Base-by-base conservation (phyloP, 805 yeast species). In the Ogataea glucozyma region DNA sequence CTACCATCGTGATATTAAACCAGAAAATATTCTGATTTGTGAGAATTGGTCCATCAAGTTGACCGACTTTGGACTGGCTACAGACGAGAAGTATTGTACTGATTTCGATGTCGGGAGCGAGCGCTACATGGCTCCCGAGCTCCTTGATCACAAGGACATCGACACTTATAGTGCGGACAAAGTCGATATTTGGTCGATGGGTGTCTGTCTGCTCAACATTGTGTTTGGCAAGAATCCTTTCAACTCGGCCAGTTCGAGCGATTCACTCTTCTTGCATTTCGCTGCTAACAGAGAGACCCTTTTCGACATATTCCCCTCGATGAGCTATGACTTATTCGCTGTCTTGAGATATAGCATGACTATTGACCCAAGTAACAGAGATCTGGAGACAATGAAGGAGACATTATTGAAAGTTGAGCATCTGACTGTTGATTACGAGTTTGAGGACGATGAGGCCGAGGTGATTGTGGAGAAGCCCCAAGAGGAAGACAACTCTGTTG, bases 91-190 rank as follows among this genome's bases (percentile, higher is more conserved):
- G 35, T 64, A 67, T 34, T 81, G 87, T 54, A 66, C 77, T 26
- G 89, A 88, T 57, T 85, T 88, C 61, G 95, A 87, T 48, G 85
- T 88, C 45, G 97, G 97, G 18, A 79, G 88, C 41, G 96, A 88
- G 65, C 73, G 95, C 48, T 89, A 89, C 64, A 89, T 89, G 97
- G 95, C 97, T 0, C 97, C 97, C 1, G 97, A 89, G 60, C 66
- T 88, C 44, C 83, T 88, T 58, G 95, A 88, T 41, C 58, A 61
- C 44, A 52, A 62, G 11, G 66, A 67, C 30, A 66, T 79, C 37
- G 78, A 76, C 26, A 69, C 73, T 31, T 90, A 89, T 61, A 85
- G 84, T 54, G 88, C 96, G 7, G 79, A 82, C 16, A 83, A 85
- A 62, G 83, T 85, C 38, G 97, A 89, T 65, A 71, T 89, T 37